Base-by-base conservation (phyloP, 1,284 basidiomycete genomes). In the Flammula alnicola region DNA sequence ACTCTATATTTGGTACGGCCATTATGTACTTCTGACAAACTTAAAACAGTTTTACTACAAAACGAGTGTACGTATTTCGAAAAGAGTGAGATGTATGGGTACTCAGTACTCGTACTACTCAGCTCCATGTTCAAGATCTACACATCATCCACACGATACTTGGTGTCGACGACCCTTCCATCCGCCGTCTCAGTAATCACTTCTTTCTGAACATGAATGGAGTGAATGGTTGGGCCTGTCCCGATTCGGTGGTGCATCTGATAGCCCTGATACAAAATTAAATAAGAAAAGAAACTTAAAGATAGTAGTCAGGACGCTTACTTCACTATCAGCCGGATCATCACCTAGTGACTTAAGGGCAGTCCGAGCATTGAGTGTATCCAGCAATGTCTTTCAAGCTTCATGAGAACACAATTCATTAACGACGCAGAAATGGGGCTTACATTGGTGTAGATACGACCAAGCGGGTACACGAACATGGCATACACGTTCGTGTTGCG, bases 401-500 rank as follows among this genome's bases (percentile, higher is more conserved):
- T n/a, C n/a, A n/a, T n/a, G n/a, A n/a, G n/a, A n/a, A n/a, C n/a
- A n/a, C n/a, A n/a, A n/a, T n/a, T n/a, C n/a, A n/a, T n/a, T n/a
- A n/a, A n/a, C n/a, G n/a, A n/a, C n/a, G n/a, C n/a, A 9, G 41
- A 38, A 20, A n/a, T 36, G 27, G 22, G 20, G 38, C 73, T 57
- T 26, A 73, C 73, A 47, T 73, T 75, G 9, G 68, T 73, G 47
- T 76, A 75, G 45, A 76, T 72, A 5, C 74, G 67, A 5, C 74
- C 73, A 44, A 76, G 67, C 5, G 74, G 73, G 37, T 68, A 72
- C 4, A 72, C 74, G 47, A 74, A 73, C 69, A 76, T 72, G 16
- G 68, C 72, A 45, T 74, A 75, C 8, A 75, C 58, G 47, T 70
- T 69, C 5, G 73, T 73, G 6, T 67, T 42, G n/a, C 64, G 61